A percentile compares a stretch with the other conserved stretches of the same genome.
These are phyloP conservation scores for Apiospora kogelbergensis DNA, from an alignment of 2,329 filamentous ascomycete species.

Conservation along the genomic window DNA sequence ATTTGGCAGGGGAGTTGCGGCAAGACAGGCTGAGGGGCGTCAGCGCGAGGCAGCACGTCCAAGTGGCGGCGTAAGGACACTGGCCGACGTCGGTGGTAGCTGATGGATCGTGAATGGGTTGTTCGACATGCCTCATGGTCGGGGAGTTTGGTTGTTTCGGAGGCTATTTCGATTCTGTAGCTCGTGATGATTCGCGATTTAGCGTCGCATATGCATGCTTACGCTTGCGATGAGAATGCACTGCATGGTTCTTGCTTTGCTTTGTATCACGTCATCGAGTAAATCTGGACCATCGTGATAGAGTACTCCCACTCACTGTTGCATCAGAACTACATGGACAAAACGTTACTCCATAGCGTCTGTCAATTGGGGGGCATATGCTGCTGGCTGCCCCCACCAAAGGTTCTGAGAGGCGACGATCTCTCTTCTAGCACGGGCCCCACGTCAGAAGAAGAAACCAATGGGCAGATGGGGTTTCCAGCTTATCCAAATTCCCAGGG, in stretches of 20 bases:
- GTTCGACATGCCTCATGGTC: neutral
- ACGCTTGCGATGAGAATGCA: neutral
- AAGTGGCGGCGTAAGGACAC: constrained; percentile 40
- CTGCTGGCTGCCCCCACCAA: neutral
- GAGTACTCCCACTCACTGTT: neutral
- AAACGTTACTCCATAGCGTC: neutral
- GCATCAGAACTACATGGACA: neutral
- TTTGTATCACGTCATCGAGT: neutral
- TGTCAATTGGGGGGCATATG: neutral
- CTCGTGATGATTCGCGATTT: neutral
- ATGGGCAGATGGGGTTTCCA: neutral
- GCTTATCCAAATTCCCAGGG: neutral
- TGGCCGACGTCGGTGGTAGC: constrained; percentile 50
- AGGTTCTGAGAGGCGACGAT: neutral
- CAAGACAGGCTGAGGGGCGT: too few species aligned
- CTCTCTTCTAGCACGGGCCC: neutral
- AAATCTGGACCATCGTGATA: neutral
- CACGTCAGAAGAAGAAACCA: neutral
- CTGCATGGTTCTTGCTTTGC: neutral
- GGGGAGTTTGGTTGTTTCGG: constrained; percentile 1
- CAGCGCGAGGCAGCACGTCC: constrained; percentile 20
- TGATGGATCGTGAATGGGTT: constrained; percentile 10
- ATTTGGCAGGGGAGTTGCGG: constrained; percentile 15
- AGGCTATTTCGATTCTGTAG: neutral
- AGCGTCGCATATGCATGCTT: neutral